Evolutionary conservation across 805 yeast genomes (phyloP).

Genomic region (Saturnispora serradocipensis): DNA sequence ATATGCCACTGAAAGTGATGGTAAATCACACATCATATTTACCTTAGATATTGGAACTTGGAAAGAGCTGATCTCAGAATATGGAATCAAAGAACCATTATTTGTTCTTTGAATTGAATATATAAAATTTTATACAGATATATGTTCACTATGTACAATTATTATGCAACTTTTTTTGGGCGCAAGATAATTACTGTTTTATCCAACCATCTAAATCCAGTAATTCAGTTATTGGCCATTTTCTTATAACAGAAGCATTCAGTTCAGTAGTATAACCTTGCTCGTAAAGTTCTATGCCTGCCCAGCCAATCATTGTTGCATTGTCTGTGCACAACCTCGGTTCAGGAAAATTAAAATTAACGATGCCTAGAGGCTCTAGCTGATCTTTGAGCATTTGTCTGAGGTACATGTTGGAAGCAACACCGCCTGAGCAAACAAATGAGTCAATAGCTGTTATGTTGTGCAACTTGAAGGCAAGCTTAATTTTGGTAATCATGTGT

Average conservation of each 20-base stretch:
- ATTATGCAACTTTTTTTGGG: not conserved
- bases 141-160: not conserved
- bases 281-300: slow-evolving; percentile 84
- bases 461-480: slow-evolving; percentile 37
- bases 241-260: slow-evolving; percentile 54
- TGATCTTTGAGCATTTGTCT: slow-evolving; percentile 38
- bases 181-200: not conserved
- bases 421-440: slow-evolving; percentile 90
- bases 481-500: slow-evolving; percentile 62
- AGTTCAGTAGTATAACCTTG: slow-evolving; percentile 40
- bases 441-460: slow-evolving; percentile 31
- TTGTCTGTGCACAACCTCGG: slow-evolving; percentile 80
- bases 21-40: slow-evolving; percentile 58
- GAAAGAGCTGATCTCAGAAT: slow-evolving; percentile 44
- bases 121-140: not conserved
- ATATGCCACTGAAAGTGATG: slow-evolving; percentile 16
- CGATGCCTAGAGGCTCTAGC: slow-evolving; percentile 23
- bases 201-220: slow-evolving; percentile 44
- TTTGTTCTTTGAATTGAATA: slow-evolving; percentile 8
- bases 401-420: slow-evolving; percentile 62
- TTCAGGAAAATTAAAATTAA: slow-evolving; percentile 57
- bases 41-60: slow-evolving; percentile 61
- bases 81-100: slow-evolving; percentile 47
- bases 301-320: slow-evolving; percentile 96
- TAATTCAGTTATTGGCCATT: slow-evolving; percentile 70